phyloP scores from a whole-genome alignment of 1,139 yeast species.

The Taphrina pruni region DNA sequence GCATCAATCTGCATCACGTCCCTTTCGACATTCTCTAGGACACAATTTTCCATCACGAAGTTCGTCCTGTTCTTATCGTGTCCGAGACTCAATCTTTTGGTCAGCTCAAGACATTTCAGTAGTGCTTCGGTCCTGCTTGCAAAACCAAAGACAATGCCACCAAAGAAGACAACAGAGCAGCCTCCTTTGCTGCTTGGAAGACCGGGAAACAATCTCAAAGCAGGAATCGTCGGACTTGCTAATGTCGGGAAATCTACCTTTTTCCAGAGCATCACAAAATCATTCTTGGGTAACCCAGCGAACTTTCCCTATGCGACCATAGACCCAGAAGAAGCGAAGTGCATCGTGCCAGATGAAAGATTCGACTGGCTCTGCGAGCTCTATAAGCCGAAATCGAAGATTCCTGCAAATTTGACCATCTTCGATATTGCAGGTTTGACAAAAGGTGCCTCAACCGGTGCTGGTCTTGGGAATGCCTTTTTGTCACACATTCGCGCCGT shows the following conservation, averaged over 20 bases:
- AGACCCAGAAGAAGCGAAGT: constrained; percentile 99
- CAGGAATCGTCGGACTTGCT: constrained; percentile 69
- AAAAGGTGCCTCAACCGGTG: constrained; percentile 97
- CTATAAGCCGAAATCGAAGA: constrained; percentile 83
- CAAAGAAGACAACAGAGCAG: constrained; percentile 90
- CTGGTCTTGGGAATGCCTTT: constrained; percentile 97
- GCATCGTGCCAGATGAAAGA: constrained; percentile 91
- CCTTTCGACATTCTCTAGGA: background rate
- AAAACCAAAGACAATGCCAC: constrained; percentile 67
- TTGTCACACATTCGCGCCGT: constrained; percentile 97
- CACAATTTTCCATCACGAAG: constrained; percentile 3
- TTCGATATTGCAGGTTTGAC: constrained; percentile 98
- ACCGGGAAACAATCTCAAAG: constrained; percentile 84
- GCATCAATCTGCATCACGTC: background rate
- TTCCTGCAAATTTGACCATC: constrained; percentile 91
- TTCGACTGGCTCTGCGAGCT: constrained; percentile 74
- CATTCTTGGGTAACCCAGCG: constrained; percentile 94
- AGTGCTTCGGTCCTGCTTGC: constrained; percentile 11
- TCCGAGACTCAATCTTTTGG: too few species aligned
- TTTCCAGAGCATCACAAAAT: constrained; percentile 76
- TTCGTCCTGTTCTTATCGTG: background rate
- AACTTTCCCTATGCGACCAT: constrained; percentile 97
- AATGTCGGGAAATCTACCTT: constrained; percentile 85
- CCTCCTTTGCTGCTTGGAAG: constrained; percentile 92
- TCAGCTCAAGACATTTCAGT: background rate